Evolutionary conservation across 2,329 filamentous ascomycete species (phyloP), one percentile per base, ranked within the genome.

Genomic region (Daldinia sp.): DNA sequence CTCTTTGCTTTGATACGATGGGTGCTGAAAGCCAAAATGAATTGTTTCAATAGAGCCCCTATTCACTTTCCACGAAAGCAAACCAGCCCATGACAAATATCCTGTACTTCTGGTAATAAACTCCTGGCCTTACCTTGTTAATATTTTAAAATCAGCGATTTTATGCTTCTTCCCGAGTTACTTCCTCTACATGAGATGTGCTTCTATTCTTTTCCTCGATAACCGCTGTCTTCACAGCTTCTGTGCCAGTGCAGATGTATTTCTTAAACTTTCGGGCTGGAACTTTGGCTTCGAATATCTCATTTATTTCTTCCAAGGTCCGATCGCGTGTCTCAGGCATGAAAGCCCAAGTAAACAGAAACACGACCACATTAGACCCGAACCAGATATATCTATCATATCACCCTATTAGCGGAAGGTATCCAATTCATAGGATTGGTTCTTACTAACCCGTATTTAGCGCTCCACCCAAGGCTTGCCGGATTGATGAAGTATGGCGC

Each of bases 401-500:
- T 23, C 28, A 55, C 3, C 42, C 13, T 15, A 44, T 66, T n/a
- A 69, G 54, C 12, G 2, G 18, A 51, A 39, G 7, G 41, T 35
- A 46, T 4, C 35, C 28, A 15, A 10, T 13, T 6, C 6, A n/a
- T 3, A 10, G 15, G 20, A 44, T 6, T 26, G 28, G 6, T 39
- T 13, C 23, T 35, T 7, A 64, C 67, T 18, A 20, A 69, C 71
- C 77, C 78, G 54, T 79, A 80, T 65, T 75, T 77, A 0, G 78
- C 76, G 1, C 74, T 76, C 80, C 81, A 82, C 56, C 74, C 75
- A 5, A 82, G 75, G 33, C 78, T 77, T 1, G 79, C 78, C 0
- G 80, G 80, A 61, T 82, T 82, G 67, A 82, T 82, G 68, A 82
- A 82, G 61, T 82, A 82, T 0, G 81, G 81, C 3, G 80, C 80